Conservation (phyloP, 2,329 filamentous ascomycete species). For the Diaporthe capsici region DNA sequence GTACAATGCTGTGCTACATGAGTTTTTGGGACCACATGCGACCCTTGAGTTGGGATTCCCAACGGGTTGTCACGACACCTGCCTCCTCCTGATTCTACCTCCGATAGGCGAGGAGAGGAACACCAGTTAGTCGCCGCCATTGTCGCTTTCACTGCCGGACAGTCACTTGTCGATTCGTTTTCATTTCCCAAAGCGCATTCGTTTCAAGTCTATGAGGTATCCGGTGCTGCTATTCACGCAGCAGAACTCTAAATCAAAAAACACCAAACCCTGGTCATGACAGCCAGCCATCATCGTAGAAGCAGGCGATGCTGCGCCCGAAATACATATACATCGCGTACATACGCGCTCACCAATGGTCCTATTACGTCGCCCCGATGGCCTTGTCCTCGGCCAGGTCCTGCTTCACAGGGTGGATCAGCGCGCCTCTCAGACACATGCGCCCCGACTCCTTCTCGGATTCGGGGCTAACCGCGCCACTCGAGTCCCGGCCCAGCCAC, state of each 20-base stretch:
- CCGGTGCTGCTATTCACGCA: conserved; percentile 16
- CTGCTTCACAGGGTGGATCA: conserved; percentile 76
- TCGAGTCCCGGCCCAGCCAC: conserved; percentile 73
- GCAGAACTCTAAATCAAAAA: conserved; percentile 22
- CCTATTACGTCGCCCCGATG: conserved; percentile 38
- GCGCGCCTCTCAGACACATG: conserved; percentile 76
- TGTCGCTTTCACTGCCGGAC: not conserved
- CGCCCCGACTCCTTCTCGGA: conserved; percentile 53
- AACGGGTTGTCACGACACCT: not conserved
- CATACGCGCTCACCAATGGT: not conserved
- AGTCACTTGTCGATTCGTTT: not conserved
- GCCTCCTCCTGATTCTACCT: too few species aligned
- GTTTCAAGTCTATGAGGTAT: conserved; percentile 32
- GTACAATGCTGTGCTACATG: not conserved
- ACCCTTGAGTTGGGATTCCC: not conserved
- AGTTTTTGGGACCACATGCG: too few species aligned
- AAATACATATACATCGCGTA: not conserved
- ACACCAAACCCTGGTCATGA: not conserved
- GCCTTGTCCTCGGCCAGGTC: conserved; percentile 43
- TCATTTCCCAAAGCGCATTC: conserved; percentile 21
- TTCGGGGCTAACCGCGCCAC: conserved; percentile 65
- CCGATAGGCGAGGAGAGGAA: too few species aligned
- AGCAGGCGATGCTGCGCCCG: not conserved
- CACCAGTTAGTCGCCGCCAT: too few species aligned
- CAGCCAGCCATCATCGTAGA: conserved; percentile 18